Evolutionary conservation across 148 eudicot species (phyloP).

Genomic region (Selenicereus undatus): DNA sequence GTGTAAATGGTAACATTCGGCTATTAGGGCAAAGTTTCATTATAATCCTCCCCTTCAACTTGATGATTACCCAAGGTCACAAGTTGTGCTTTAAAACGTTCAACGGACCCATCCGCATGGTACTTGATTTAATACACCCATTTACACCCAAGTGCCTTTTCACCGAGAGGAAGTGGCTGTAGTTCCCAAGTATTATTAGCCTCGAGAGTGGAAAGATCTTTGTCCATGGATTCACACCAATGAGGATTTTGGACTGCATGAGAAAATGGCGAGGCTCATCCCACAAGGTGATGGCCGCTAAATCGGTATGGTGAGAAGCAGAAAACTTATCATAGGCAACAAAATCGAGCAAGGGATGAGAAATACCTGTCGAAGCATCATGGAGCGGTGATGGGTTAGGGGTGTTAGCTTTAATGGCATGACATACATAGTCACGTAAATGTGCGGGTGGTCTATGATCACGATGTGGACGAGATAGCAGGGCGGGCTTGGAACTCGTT

Average conservation of each 20-base stretch:
- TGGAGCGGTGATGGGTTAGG: background rate
- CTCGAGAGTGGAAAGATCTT: background rate
- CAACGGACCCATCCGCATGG: background rate
- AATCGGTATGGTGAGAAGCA: background rate
- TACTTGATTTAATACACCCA: background rate
- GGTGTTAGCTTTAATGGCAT: background rate
- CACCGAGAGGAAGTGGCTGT: background rate
- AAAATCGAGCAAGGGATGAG: background rate
- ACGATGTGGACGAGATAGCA: background rate
- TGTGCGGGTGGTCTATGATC: background rate
- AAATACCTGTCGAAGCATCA: background rate
- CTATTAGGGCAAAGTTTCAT: background rate
- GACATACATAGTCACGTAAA: background rate
- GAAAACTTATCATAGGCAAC: background rate
- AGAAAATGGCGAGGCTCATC: background rate
- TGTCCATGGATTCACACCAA: background rate
- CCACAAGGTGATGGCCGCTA: background rate
- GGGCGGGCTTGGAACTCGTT: no score
- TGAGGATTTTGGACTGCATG: background rate
- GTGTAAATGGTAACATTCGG: background rate
- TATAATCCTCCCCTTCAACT: background rate
- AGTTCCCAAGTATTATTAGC: background rate
- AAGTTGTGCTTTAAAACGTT: background rate
- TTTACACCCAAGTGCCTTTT: background rate
- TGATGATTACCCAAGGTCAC: background rate